Base-by-base conservation (phyloP, 2,329 filamentous ascomycete species). In the Fusarium subtropicale region DNA sequence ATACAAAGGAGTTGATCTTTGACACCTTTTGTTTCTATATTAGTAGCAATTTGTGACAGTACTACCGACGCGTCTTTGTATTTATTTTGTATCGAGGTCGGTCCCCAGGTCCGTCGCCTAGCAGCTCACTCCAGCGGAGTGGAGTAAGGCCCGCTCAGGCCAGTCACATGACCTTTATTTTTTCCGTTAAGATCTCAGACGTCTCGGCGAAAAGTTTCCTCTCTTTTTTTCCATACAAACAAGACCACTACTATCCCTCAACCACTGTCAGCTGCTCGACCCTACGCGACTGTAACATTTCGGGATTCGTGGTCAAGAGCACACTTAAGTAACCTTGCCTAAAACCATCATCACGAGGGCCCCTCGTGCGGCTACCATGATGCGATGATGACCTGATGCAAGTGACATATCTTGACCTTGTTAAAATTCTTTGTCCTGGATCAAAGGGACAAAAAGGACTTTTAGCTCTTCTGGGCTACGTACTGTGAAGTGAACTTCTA, bases 341-440 rank as follows among this genome's bases (percentile, higher is more conserved):
- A 89, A 89, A 89, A 89, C 87, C 87, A 88, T 89, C 81, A 84
- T 88, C 86, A 88, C 85, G 87, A 89, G 87, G 86, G 87, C 86
- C 87, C 85, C 85, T 84, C 79, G 85, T 78, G 85, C 80, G 86
- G 86, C 85, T 83, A 76, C 86, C 87, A 89, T 88, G 87, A 89
- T 87, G 83, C 85, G 87, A 74, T 87, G 87, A 89, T 89, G 86
- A 89, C 87, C 87, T 88, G 84, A 88, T 83, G 83, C 86, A 88
- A 87, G 83, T 82, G 82, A 88, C 86, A 88, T 84, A 33, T 69
- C 65, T 50, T 68, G 36, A 42, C 28, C 59, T 46, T 48, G 51
- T 44, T 39, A 11, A 46, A 45, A 24, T 13, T 31, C 56, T 58
- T 60, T 51, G 41, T 56, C 28, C 39, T n/a, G n/a, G 41, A 47